These are phyloP conservation scores for Gaillardinia entomophila DNA, from an alignment of 805 yeast species.

Conservation along the genomic window DNA sequence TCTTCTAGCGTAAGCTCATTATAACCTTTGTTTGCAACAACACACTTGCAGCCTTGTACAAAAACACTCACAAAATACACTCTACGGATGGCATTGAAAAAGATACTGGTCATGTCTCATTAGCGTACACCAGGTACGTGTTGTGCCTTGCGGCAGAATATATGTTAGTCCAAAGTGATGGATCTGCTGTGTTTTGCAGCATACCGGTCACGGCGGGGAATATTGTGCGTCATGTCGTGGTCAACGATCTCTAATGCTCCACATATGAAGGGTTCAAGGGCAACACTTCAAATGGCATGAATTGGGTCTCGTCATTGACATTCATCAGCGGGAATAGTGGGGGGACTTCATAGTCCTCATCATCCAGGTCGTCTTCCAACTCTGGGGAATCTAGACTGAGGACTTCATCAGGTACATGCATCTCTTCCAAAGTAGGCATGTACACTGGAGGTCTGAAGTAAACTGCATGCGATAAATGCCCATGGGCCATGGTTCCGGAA, in stretches of 20 bases:
- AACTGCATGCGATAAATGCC: background rate
- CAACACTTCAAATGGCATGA: slow-evolving; percentile 18
- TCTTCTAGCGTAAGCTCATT: too few relatives aligned
- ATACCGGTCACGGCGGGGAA: slow-evolving; percentile 21
- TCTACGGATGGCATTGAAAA: too few relatives aligned
- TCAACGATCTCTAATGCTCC: background rate
- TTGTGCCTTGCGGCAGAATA: too few relatives aligned
- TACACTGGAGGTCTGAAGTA: background rate
- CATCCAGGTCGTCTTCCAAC: slow-evolving; percentile 3
- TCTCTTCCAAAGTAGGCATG: background rate
- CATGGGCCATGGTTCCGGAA: background rate
- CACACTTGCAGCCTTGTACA: too few relatives aligned
- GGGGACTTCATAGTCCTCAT: slow-evolving; percentile 27
- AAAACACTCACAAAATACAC: too few relatives aligned
- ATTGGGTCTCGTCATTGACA: slow-evolving; percentile 15
- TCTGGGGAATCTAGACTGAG: background rate
- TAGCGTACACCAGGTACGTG: too few relatives aligned
- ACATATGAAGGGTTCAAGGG: slow-evolving; percentile 26
- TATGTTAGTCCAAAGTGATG: too few relatives aligned
- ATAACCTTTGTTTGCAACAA: too few relatives aligned
- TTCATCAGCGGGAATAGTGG: slow-evolving; percentile 33
- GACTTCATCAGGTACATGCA: background rate
- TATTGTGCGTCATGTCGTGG: slow-evolving; percentile 25
- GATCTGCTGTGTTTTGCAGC: too few relatives aligned
- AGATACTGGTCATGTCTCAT: too few relatives aligned